phyloP scores from a whole-genome alignment of 148 eudicot species.

The Oxyria digyna region DNA sequence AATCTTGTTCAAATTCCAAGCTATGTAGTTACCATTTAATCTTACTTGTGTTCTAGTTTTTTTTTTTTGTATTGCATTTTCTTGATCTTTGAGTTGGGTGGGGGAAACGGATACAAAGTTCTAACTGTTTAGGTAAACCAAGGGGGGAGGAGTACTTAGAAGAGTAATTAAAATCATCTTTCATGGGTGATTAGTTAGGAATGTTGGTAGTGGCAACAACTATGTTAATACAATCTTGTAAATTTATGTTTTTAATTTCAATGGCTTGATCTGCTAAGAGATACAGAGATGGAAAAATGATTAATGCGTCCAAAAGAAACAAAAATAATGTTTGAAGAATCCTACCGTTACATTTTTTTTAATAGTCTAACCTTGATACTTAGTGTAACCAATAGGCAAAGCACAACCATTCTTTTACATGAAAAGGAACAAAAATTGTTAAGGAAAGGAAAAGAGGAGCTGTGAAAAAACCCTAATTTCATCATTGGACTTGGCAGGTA shows the following conservation, averaged over 20 bases:
- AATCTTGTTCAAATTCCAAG: constrained; percentile 9
- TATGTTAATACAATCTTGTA: constrained; percentile 3
- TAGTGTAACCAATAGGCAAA: not conserved
- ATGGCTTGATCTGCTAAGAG: not conserved
- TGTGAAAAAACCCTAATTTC: not conserved
- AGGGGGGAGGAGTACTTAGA: not conserved
- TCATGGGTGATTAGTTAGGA: not conserved
- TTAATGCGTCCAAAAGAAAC: not conserved
- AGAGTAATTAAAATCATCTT: not conserved
- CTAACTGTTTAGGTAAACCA: not conserved
- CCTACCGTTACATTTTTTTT: not conserved
- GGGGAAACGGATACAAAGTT: not conserved
- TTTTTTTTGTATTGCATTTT: too few relatives aligned
- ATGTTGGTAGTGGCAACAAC: not conserved
- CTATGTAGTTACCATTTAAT: not conserved
- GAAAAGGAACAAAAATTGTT: not conserved
- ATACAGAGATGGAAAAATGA: too few relatives aligned
- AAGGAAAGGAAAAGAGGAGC: not conserved
- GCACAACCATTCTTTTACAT: not conserved
- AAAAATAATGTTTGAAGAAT: not conserved
- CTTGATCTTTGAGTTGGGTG: not conserved
- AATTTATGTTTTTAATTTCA: not conserved
- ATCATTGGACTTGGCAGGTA: not conserved
- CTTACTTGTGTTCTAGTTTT: not conserved
- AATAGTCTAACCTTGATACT: not conserved